Evolutionary conservation across 2,329 filamentous ascomycete species (phyloP), one percentile per base, ranked within the genome.

Genomic region (Neocatenulostroma microsporum): DNA sequence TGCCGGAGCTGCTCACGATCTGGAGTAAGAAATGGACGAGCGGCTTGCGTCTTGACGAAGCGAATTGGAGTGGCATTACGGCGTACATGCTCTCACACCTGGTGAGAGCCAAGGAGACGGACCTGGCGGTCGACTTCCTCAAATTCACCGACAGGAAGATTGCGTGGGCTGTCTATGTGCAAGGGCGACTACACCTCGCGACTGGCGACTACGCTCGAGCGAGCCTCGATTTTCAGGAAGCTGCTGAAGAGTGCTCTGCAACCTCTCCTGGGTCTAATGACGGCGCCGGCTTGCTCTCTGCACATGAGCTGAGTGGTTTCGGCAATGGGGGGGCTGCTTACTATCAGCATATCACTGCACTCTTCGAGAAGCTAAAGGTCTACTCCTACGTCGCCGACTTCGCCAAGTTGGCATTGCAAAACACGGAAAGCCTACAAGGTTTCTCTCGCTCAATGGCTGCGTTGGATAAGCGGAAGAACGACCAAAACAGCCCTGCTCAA

Each of bases 361-460:
- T 98, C 1, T 96, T 84, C 54, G 88, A 95, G 57, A 76, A 75
- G 49, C 74, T 77, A 28, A 82, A 80, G 48, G 78, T 81, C 1
- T 84, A 84, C 58, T 82, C 84, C 2, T 84, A 82, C 52, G 84
- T 93, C 26, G 75, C 86, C 5, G 84, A 94, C 47, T 95, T 94
- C 66, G 80, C 84, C 25, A 74, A 78, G 9, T 37, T 48, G 18
- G 53, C 53, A 3, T 34, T 58, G 17, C 30, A 46, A 19, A 35
- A 54, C 17, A 36, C 56, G 12, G 44, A 47, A 19, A 39, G 45
- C 12, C 35, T 41, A 3, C 36, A 41, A 23, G 36, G 51, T 13
- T 44, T 54, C 29, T 30, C 41, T 17, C 28, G 25, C 11, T 45
- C 44, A 9, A 36, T 56, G 23, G 34, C 43, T 5, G 47, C 53